Percentiles rank a stretch among this genome's conserved stretches.
These are phyloP conservation scores for Stromatinia cepivora DNA, from an alignment of 2,329 filamentous ascomycete species.

Conservation along the genomic window DNA sequence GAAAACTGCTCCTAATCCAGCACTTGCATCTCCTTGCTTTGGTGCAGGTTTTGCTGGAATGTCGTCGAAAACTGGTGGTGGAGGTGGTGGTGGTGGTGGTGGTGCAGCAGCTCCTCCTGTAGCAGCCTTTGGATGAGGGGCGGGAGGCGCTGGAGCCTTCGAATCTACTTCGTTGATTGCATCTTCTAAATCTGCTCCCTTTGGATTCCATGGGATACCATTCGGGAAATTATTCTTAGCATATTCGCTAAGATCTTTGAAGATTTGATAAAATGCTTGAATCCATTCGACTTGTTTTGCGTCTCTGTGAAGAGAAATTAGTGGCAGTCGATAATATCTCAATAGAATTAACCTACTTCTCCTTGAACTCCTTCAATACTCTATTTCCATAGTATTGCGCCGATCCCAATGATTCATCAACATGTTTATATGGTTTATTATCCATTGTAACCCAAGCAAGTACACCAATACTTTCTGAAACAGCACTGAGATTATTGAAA, in stretches of 20 bases:
- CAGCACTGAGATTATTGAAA: conserved; percentile 81
- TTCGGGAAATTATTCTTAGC: conserved; percentile 78
- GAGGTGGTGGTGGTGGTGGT: conserved; percentile 54
- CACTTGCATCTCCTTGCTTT: conserved; percentile 45
- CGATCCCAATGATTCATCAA: conserved; percentile 77
- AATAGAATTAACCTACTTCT: conserved; percentile 53
- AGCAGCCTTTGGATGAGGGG: conserved; percentile 52
- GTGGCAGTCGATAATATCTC: background rate
- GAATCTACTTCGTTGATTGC: conserved; percentile 61
- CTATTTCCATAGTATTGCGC: conserved; percentile 95
- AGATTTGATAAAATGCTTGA: conserved; percentile 87
- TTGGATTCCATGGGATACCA: conserved; percentile 84
- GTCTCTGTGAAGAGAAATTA: conserved; percentile 55
- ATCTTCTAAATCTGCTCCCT: conserved; percentile 71
- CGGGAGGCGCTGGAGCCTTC: conserved; percentile 54
- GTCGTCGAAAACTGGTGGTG: conserved; percentile 56
- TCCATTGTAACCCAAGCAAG: conserved; percentile 90
- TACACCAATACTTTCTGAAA: conserved; percentile 86
- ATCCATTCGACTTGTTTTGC: conserved; percentile 83
- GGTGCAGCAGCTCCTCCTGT: conserved; percentile 7
- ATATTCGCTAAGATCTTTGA: conserved; percentile 79
- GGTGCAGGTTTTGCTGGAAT: conserved; percentile 46
- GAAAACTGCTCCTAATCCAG: conserved; percentile 85
- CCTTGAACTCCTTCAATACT: conserved; percentile 88
- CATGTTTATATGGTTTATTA: conserved; percentile 78